These are phyloP conservation scores for Fusarium tricinctum DNA, from an alignment of 2,329 filamentous ascomycete species.

Conservation along the genomic window DNA sequence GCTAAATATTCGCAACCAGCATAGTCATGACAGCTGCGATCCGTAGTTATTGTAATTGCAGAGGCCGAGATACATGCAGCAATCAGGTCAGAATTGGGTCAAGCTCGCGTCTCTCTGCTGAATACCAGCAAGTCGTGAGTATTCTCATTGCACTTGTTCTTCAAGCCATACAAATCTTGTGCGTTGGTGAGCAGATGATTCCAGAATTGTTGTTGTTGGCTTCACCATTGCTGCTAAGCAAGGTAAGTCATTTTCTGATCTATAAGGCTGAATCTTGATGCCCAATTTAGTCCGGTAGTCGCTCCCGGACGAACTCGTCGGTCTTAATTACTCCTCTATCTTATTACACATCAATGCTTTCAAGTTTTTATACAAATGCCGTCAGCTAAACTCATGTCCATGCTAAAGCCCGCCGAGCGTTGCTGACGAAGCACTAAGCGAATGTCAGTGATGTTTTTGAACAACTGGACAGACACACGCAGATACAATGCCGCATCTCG, in stretches of 20 bases:
- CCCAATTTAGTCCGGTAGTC: background rate
- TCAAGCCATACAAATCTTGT: too few relatives aligned
- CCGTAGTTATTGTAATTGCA: background rate
- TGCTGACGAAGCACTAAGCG: conserved; percentile 36
- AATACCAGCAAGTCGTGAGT: too few relatives aligned
- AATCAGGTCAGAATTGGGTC: conserved; percentile 1
- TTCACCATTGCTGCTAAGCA: background rate
- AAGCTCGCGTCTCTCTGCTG: background rate
- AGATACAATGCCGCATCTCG: background rate
- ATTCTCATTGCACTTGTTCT: too few relatives aligned
- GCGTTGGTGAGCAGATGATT: background rate
- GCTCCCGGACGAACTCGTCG: background rate
- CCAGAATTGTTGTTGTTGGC: background rate
- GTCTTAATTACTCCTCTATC: background rate
- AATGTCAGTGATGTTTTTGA: conserved; percentile 9
- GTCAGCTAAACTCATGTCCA: conserved; percentile 2
- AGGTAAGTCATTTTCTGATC: background rate
- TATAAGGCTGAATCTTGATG: background rate
- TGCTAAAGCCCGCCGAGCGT: background rate
- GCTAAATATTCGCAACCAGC: background rate
- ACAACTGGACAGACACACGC: background rate
- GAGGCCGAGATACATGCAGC: background rate
- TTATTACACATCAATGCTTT: background rate
- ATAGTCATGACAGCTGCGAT: background rate
- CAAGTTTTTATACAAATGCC: background rate